Evolutionary conservation across 2,329 filamentous ascomycete species (phyloP), one percentile per base, ranked within the genome.

Genomic region (Fusarium sp.): DNA sequence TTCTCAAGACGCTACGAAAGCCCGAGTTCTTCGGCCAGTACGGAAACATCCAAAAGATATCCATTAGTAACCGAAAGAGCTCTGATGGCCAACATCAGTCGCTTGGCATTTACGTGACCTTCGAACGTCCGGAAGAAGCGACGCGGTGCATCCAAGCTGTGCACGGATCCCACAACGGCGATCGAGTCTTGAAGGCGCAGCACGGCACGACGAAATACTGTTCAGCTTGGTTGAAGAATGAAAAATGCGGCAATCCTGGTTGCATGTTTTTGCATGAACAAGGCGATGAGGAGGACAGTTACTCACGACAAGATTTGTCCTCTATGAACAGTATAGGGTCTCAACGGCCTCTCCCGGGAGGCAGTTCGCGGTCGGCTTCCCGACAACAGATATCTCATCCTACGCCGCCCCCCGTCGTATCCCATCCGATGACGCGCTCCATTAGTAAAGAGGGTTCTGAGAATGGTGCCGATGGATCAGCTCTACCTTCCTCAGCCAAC

Each of bases 181-280:
- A 98, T 72, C 88, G 96, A 57, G 88, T 94, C 20, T 84, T 99
- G 26, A 92, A 94, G 86, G 95, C 90, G 8, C 91, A 91, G 79
- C 83, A 91, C 60, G 96, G 96, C 31, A 99, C 96, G 1, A 99
- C 96, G 9, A 99, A 99, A 82, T 99, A 99, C 83, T 99, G 96
- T 82, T 99, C 96, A 0, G 96, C 96, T 8, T 99, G 97, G 87
- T 87, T 99, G 24, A 93, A 97, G 66, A 95, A 97, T 75, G 96
- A 99, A 82, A 93, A 92, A 75, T 99, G 96, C 83, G 95, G 94
- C 64, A 99, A 99, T 79, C 91, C 95, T 58, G 96, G 96, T 72
- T 99, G 96, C 86, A 99, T 98, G 90, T 99, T 99, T 82, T 84
- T 99, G 57, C 96, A 99, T 80, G 97, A 99, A 83, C 93, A 96